A percentile compares a stretch with the other conserved stretches of the same genome.
phyloP scores from a whole-genome alignment of 1,139 yeast genomes.

The Yamadazyma conglobata region DNA sequence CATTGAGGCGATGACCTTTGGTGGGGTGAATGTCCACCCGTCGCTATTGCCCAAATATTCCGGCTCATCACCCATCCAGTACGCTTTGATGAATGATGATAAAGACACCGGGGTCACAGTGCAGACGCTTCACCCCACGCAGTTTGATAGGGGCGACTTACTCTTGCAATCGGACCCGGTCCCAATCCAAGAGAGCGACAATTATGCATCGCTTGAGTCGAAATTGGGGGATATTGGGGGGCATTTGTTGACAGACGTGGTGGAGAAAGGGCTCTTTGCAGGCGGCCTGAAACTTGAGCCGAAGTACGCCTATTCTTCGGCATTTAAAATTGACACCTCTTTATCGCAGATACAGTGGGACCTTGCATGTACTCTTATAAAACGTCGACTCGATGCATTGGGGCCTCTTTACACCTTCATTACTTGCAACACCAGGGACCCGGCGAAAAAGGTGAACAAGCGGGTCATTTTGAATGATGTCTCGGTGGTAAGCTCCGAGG shows the following conservation, averaged over 20 bases:
- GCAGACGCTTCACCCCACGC: conserved; percentile 84
- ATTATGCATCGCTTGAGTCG: conserved; percentile 37
- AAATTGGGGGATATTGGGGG: conserved; percentile 62
- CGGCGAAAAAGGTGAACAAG: conserved; percentile 27
- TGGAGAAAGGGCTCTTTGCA: conserved; percentile 33
- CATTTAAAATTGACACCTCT: conserved; percentile 48
- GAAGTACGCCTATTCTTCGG: conserved; percentile 46
- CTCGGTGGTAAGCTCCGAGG: background rate
- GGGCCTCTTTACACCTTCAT: conserved; percentile 58
- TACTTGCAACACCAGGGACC: conserved; percentile 21
- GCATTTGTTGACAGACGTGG: conserved; percentile 43
- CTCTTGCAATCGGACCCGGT: conserved; percentile 54
- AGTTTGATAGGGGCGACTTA: conserved; percentile 78
- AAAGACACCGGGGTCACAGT: conserved; percentile 75
- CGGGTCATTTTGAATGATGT: conserved; percentile 48
- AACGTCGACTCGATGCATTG: conserved; percentile 49
- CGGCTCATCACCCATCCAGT: conserved; percentile 91
- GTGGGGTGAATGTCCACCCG: conserved; percentile 91
- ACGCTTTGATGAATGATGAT: conserved; percentile 67
- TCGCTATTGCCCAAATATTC: conserved; percentile 77
- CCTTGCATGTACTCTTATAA: conserved; percentile 33
- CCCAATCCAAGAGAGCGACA: conserved; percentile 37
- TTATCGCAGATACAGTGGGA: conserved; percentile 46
- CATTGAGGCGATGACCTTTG: conserved; percentile 45
- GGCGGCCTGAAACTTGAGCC: conserved; percentile 12